Evolutionary conservation across 139 green algal species (phyloP).

Genomic region (Edaphochlamys debaryana): DNA sequence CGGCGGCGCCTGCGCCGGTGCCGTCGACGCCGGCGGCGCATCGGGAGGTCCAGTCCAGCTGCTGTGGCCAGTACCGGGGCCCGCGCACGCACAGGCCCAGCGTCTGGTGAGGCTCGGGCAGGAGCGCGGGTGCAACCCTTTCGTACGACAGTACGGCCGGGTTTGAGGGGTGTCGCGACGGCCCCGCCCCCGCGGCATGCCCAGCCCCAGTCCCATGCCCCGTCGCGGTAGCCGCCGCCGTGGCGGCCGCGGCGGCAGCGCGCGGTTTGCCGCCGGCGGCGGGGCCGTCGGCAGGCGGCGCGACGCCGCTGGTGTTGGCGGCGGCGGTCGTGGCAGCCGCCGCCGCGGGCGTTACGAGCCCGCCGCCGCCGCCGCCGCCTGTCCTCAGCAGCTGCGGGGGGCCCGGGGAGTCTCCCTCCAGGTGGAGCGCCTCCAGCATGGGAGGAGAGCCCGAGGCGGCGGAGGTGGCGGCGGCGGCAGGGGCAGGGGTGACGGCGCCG

Average conservation of each 20-base stretch:
- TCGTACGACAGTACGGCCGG: not conserved
- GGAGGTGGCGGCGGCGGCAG: not conserved
- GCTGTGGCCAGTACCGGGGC: constrained; percentile 80
- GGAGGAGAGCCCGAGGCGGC: not conserved
- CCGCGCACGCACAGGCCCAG: constrained; percentile 62
- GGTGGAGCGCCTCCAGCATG: constrained; percentile 30
- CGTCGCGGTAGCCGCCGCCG: not conserved
- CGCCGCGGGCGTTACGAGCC: too few species aligned
- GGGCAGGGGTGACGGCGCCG: too few species aligned
- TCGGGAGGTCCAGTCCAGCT: constrained; percentile 28
- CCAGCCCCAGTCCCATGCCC: not conserved
- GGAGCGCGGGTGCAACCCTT: constrained; percentile 8
- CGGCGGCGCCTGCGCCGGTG: not conserved
- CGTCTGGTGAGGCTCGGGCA: constrained; percentile 31
- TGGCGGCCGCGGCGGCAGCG: too few species aligned
- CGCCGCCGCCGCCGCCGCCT: not conserved
- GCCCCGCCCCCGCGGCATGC: not conserved
- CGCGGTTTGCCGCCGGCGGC: not conserved
- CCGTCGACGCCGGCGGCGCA: not conserved
- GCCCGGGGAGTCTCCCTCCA: constrained; percentile 25
- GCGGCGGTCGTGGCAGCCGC: not conserved
- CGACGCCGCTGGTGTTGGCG: constrained; percentile 67
- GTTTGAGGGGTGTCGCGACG: too few species aligned
- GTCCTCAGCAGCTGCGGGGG: too few species aligned
- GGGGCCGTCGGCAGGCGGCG: constrained; percentile 67